phyloP scores from a whole-genome alignment of 768 basidiomycete species.

The Gymnopilus junonius region DNA sequence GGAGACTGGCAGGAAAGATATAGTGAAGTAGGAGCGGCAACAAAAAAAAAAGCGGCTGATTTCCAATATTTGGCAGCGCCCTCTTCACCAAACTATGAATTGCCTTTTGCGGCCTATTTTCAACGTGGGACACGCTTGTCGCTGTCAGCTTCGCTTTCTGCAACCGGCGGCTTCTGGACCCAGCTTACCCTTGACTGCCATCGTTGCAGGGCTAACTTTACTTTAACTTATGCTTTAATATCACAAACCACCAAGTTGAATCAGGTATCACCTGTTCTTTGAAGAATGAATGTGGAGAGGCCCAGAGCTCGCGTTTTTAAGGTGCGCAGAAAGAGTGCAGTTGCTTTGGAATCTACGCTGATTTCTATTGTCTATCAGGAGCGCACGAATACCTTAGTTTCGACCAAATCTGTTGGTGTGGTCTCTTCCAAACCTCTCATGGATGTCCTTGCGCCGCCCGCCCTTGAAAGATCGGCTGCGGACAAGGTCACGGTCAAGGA shows the following conservation, averaged over 20 bases:
- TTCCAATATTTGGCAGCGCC: not conserved
- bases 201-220: not conserved
- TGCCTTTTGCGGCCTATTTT: slow-evolving; percentile 1
- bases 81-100: not conserved
- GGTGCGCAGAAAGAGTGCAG: slow-evolving; percentile 8
- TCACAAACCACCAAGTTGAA: not conserved
- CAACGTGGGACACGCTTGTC: not conserved
- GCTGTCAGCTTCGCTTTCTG: not conserved
- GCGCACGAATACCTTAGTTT: slow-evolving; percentile 6
- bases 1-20: too few species aligned
- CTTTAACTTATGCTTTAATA: not conserved
- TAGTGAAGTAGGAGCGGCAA: too few species aligned
- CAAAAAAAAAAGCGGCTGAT: too few species aligned
- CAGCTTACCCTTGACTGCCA: not conserved
- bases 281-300: slow-evolving; percentile 5
- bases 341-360: not conserved
- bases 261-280: not conserved
- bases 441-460: not conserved
- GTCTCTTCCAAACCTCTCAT: not conserved
- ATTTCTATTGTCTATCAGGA: slow-evolving; percentile 8
- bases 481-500: not conserved
- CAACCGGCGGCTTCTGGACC: not conserved
- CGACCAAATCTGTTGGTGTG: not conserved
- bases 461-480: not conserved
- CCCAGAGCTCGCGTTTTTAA: slow-evolving; percentile 13